Conservation (phyloP, 352 stramenopile genomes). For the Phytophthora syringae region DNA sequence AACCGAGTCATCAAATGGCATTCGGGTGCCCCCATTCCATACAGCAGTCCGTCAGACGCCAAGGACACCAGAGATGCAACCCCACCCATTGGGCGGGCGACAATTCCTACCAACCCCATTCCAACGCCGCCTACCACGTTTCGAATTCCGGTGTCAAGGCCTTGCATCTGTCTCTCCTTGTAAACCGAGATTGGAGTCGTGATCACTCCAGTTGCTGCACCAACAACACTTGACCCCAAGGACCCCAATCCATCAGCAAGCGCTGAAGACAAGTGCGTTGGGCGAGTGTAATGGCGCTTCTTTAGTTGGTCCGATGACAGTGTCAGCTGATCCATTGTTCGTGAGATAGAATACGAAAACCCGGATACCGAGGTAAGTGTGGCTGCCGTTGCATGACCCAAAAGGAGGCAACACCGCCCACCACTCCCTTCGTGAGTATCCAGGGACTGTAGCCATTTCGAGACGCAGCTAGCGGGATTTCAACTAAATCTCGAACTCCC, state of each 20-base stretch:
- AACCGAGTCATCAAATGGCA: constrained; percentile 39
- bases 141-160: constrained; percentile 60
- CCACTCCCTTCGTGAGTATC: constrained; percentile 73
- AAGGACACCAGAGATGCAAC: constrained; percentile 81
- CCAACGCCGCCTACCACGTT: constrained; percentile 77
- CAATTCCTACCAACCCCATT: constrained; percentile 81
- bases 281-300: constrained; percentile 67
- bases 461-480: constrained; percentile 75
- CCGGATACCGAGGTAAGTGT: constrained; percentile 78
- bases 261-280: constrained; percentile 67
- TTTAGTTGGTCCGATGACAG: constrained; percentile 66
- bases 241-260: constrained; percentile 72
- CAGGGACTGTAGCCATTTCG: constrained; percentile 81
- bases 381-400: constrained; percentile 73
- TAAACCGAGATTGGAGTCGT: constrained; percentile 81
- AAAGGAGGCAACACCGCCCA: constrained; percentile 74
- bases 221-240: constrained; percentile 78
- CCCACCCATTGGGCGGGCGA: constrained; percentile 79
- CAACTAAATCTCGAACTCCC: constrained; percentile 78
- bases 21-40: constrained; percentile 53
- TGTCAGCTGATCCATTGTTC: constrained; percentile 83
- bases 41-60: constrained; percentile 77
- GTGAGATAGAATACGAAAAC: constrained; percentile 84
- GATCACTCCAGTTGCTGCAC: constrained; percentile 76
- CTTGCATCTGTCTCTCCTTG: constrained; percentile 69